Evolutionary conservation across 2,329 filamentous ascomycete genomes (phyloP).

Genomic region (Monosporascus sp.): DNA sequence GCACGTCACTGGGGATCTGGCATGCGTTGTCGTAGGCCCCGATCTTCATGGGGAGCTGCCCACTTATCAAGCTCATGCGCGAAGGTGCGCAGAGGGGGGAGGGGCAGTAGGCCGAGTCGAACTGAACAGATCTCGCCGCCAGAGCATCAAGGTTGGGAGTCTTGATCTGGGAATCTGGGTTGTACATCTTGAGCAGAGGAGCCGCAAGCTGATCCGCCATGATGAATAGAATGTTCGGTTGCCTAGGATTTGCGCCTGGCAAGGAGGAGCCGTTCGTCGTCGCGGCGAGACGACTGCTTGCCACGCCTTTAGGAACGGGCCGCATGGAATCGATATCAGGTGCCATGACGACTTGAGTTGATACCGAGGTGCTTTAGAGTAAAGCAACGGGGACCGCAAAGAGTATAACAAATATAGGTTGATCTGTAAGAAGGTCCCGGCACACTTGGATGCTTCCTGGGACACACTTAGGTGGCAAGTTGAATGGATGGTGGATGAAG

Average conservation of each 20-base stretch:
- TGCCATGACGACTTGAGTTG: slow-evolving; percentile 45
- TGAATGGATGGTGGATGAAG: not conserved
- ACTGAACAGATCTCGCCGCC: slow-evolving; percentile 77
- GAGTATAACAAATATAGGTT: slow-evolving; percentile 3
- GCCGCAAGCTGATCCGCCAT: slow-evolving; percentile 96
- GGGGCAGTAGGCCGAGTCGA: slow-evolving; percentile 91
- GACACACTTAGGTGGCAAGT: not conserved
- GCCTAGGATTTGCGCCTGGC: slow-evolving; percentile 27
- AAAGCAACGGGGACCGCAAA: slow-evolving; percentile 3
- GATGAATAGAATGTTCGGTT: slow-evolving; percentile 83
- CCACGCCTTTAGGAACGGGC: slow-evolving; percentile 37
- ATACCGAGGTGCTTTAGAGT: slow-evolving; percentile 2
- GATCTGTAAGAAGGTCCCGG: not conserved
- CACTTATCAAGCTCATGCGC: slow-evolving; percentile 90
- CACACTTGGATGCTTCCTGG: not conserved
- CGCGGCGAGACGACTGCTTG: slow-evolving; percentile 16
- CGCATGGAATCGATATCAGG: slow-evolving; percentile 71
- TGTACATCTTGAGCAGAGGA: slow-evolving; percentile 87
- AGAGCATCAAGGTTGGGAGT: slow-evolving; percentile 85
- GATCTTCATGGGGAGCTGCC: slow-evolving; percentile 86
- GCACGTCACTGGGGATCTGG: slow-evolving; percentile 75
- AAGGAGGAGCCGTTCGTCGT: slow-evolving; percentile 23
- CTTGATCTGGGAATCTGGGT: slow-evolving; percentile 81
- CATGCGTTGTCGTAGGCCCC: slow-evolving; percentile 88
- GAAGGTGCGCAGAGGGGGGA: slow-evolving; percentile 89